These are phyloP conservation scores for Bombardia bombarda DNA, from an alignment of 495 filamentous ascomycete genomes.

Conservation along the genomic window DNA sequence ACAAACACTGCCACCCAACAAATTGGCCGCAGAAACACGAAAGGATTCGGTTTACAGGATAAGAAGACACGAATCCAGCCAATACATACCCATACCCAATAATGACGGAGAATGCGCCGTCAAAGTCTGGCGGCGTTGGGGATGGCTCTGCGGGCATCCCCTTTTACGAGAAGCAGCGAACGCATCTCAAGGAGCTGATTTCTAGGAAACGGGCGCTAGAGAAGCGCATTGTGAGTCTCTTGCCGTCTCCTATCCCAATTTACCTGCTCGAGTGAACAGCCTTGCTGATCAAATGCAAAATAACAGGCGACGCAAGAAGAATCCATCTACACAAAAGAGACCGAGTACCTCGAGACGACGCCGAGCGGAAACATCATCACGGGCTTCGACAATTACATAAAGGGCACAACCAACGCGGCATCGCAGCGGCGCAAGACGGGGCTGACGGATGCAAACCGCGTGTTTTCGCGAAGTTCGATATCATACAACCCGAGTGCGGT, in stretches of 20 bases:
- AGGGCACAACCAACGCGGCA: slow-evolving; percentile 50
- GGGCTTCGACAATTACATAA: slow-evolving; percentile 96
- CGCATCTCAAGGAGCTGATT: slow-evolving; percentile 42
- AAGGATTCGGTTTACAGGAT: neutral
- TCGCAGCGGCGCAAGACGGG: slow-evolving; percentile 44
- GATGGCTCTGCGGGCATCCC: slow-evolving; percentile 21
- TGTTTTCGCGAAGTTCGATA: slow-evolving; percentile 55
- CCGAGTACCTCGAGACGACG: slow-evolving; percentile 84
- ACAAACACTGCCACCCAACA: too few species aligned
- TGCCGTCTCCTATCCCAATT: neutral
- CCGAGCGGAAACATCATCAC: slow-evolving; percentile 90
- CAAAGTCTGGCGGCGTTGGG: neutral
- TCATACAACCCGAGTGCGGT: slow-evolving; percentile 43
- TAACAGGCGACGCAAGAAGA: slow-evolving; percentile 53
- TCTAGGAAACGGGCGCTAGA: slow-evolving; percentile 34
- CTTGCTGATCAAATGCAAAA: neutral
- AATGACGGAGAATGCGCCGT: neutral
- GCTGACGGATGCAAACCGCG: slow-evolving; percentile 43
- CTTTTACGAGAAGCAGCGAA: slow-evolving; percentile 43
- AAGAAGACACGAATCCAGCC: neutral
- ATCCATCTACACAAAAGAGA: slow-evolving; percentile 74
- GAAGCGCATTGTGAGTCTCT: slow-evolving; percentile 31
- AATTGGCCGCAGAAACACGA: too few species aligned
- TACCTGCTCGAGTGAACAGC: neutral
- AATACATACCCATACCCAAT: neutral